Evolutionary conservation across 2,329 filamentous ascomycete species (phyloP).

Genomic region (Allantophomopsis cytisporea): DNA sequence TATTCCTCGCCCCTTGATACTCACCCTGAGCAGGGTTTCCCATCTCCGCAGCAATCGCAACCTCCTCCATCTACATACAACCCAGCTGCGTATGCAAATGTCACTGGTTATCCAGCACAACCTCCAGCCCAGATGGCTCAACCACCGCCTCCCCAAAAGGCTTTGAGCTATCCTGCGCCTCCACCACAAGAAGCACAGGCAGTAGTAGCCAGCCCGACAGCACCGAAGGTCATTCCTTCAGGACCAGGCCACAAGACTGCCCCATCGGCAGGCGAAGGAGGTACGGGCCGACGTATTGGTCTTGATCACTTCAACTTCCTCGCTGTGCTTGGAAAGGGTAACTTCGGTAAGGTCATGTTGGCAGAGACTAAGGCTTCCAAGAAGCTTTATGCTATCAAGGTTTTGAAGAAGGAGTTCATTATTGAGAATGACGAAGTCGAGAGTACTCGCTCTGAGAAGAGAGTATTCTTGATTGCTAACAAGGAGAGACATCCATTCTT

Average conservation of each 20-base stretch:
- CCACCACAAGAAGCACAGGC: slow-evolving; percentile 11
- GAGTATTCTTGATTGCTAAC: slow-evolving; percentile 93
- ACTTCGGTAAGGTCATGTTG: slow-evolving; percentile 99
- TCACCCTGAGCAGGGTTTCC: slow-evolving; percentile 11
- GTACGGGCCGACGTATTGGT: slow-evolving; percentile 75
- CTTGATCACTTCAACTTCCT: slow-evolving; percentile 99
- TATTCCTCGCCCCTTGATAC: slow-evolving; percentile 9
- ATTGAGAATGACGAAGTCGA: slow-evolving; percentile 99
- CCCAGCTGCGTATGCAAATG: slow-evolving; percentile 60
- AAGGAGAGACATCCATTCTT: slow-evolving; percentile 94
- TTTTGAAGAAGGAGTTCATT: slow-evolving; percentile 99
- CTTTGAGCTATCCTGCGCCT: slow-evolving; percentile 10
- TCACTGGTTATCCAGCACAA: slow-evolving; percentile 35
- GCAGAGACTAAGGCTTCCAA: slow-evolving; percentile 90
- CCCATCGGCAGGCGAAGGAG: slow-evolving; percentile 57
- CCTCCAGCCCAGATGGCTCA: slow-evolving; percentile 7
- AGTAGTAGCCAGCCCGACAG: slow-evolving; percentile 16
- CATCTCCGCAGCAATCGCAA: slow-evolving; percentile 19
- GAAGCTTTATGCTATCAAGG: slow-evolving; percentile 95
- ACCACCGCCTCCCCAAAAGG: slow-evolving; percentile 18
- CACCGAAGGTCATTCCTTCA: slow-evolving; percentile 6
- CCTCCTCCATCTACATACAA: slow-evolving; percentile 55
- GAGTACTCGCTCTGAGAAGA: slow-evolving; percentile 93
- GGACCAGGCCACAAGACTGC: slow-evolving; percentile 38
- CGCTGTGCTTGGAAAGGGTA: slow-evolving; percentile 94